Base-by-base conservation (phyloP, 305 asterid genomes). In the Fraxinus sp. region DNA sequence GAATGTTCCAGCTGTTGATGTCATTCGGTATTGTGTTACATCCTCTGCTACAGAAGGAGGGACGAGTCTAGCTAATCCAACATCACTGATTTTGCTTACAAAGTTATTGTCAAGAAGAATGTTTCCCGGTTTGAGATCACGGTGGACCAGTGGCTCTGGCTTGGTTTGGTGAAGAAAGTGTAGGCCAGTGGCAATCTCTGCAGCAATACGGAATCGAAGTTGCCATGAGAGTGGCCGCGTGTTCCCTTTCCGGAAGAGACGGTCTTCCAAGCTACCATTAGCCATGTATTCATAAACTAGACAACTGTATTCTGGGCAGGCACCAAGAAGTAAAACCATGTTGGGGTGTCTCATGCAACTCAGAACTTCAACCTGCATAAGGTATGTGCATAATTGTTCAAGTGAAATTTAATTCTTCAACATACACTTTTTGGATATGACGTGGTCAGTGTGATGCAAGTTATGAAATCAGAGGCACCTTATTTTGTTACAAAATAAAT, bases 261-360 rank as follows among this genome's bases (percentile, higher is more conserved):
- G 91, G 70, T 94, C 98, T n/a, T 94, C 99, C 24, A 96, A 87
- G 89, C 98, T 94, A 5, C 99, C 99, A n/a, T 90, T 91, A 22
- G 91, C 89, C 95, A 96, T 92, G 93, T 90, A 88, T 80, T 95
- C 99, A 22, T 95, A 95, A 3, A 95, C 98, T 26, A 95, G 86
- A 52, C 98, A 95, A 4, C 99, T 98, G n/a, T 93, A 96, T 73
- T 96, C 99, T 0, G 99, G 99, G 80, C 99, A 94, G 1, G 99
- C 99, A 66, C 99, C 99, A 0, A 94, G 96, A 43, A 96, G 92
- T 35, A 96, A 87, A n/a, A 96, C 99, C 93, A 96, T 82, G 77
- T 96, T 90, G 0, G 99, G 99, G 88, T 94, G 99, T 82, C 99
- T 88, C 91, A 96, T 84, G 80, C 96, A 93, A 80, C 97, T 92